Percentiles rank a stretch among this genome's conserved stretches.
phyloP scores from a whole-genome alignment of 2,329 filamentous ascomycete species.

The Plenodomus biglobosus region DNA sequence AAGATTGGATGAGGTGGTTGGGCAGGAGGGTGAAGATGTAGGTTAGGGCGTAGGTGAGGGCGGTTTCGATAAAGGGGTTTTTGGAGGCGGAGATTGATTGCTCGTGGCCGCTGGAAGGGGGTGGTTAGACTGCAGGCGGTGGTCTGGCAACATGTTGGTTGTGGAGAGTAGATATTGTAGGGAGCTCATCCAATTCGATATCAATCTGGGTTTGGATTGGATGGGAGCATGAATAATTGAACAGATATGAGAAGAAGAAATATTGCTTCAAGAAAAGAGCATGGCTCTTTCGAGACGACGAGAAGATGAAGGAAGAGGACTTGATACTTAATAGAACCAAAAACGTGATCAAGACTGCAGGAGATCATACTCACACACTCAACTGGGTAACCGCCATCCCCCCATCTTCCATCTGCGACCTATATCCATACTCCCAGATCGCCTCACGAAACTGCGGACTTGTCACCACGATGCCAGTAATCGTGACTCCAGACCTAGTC shows the following conservation, averaged over 20 bases:
- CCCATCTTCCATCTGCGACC: conserved; percentile 68
- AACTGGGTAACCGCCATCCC: conserved; percentile 80
- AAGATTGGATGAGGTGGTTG: conserved; percentile 61
- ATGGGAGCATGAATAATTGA: no score
- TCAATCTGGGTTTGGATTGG: no score
- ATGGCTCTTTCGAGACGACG: no score
- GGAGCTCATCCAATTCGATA: no score
- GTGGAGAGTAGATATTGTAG: neutral
- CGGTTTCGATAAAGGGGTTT: conserved; percentile 92
- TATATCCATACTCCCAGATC: conserved; percentile 84
- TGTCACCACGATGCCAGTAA: conserved; percentile 76
- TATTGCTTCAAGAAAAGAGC: no score
- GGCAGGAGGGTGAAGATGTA: conserved; percentile 64
- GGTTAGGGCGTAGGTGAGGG: conserved; percentile 81
- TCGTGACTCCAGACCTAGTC: conserved; percentile 62
- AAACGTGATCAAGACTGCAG: no score
- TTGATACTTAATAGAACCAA: no score
- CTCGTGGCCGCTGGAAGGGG: conserved; percentile 34
- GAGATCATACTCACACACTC: conserved; percentile 64
- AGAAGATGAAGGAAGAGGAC: no score
- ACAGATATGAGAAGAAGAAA: neutral
- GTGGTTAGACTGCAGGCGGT: neutral
- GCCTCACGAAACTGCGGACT: conserved; percentile 90
- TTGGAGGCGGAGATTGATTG: conserved; percentile 49
- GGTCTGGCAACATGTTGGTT: neutral